Evolutionary conservation across 352 stramenopile genomes (phyloP), one percentile per base, ranked within the genome.

Genomic region (Globisporangium nunn): DNA sequence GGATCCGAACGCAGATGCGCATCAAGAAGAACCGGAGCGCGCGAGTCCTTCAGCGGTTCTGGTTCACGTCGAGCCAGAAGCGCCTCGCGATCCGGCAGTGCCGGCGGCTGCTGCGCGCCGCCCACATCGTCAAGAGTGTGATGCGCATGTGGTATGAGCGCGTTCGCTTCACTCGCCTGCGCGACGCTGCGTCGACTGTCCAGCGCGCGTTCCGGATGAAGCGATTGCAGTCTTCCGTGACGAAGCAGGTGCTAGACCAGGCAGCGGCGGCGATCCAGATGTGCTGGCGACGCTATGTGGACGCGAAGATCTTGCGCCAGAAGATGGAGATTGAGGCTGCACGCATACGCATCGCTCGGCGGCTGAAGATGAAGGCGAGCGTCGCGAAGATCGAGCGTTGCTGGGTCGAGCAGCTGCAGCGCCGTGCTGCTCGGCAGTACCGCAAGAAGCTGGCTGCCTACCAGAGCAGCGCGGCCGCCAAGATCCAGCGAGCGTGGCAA

Each of bases 61-160:
- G 83, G 83, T 90, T 87, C 61, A 87, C 75, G 18, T 91, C 81
- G n/a, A 88, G 75, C 41, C 66, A 79, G 15, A 86, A 88, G 50
- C 77, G 81, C 10, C 59, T 89, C 28, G 77, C 76, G 4, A 85
- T 88, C 60, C 78, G 83, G 5, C 81, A 86, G 35, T 88, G 82
- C 46, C 73, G 73, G 4, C 79, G 77, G 40, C 62, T 90, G 6
- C 55, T 93, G 23, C 60, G 75, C n/a, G 78, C 81, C 6, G 79
- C 70, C 40, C 66, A 80, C n/a, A 47, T 81, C 18, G 69, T 91
- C 10, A 81, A 81, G 47, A 65, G 61, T 17, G 53, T 66, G 29
- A 47, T 80, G 40, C 62, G 61, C 43, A 72, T 49, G 18, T 81
- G 60, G 52, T 39, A 46, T 2, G 10, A 54, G 49, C 61, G 69